A percentile compares a stretch with the other conserved stretches of the same genome.
phyloP scores from a whole-genome alignment of 2,329 filamentous ascomycete species.

The Juglanconis sp. region DNA sequence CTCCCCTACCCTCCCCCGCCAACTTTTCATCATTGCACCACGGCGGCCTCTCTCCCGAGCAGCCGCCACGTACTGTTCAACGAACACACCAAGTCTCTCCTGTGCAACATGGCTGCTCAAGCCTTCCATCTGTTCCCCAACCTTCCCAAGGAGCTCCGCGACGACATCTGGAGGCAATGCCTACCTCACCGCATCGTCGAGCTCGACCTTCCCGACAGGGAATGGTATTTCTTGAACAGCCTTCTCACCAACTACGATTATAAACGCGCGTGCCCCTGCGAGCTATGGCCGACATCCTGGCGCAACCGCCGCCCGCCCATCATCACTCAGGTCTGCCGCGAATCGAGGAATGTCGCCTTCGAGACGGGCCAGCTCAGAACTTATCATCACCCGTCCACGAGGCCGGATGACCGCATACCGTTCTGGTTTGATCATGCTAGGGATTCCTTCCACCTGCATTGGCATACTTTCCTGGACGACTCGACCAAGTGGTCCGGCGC shows the following conservation, averaged over 20 bases:
- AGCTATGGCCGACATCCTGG: not conserved
- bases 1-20: not conserved
- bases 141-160: not conserved
- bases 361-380: not conserved
- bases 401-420: not conserved
- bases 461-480: not conserved
- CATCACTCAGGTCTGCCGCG: slow-evolving; percentile 2
- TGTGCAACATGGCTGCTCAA: not conserved
- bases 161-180: not conserved
- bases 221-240: not conserved
- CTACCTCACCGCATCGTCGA: not conserved
- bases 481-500: no score
- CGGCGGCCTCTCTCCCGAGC: not conserved
- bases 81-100: not conserved
- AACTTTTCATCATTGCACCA: no score
- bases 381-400: no score
- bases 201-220: not conserved
- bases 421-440: not conserved
- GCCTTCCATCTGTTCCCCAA: not conserved
- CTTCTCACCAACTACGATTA: no score
- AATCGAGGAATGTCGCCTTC: not conserved
- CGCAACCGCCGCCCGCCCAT: not conserved
- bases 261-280: not conserved
- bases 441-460: not conserved
- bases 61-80: not conserved